Evolutionary conservation across 306 rosid species (phyloP).

Genomic region (Begonia peltatifolia): DNA sequence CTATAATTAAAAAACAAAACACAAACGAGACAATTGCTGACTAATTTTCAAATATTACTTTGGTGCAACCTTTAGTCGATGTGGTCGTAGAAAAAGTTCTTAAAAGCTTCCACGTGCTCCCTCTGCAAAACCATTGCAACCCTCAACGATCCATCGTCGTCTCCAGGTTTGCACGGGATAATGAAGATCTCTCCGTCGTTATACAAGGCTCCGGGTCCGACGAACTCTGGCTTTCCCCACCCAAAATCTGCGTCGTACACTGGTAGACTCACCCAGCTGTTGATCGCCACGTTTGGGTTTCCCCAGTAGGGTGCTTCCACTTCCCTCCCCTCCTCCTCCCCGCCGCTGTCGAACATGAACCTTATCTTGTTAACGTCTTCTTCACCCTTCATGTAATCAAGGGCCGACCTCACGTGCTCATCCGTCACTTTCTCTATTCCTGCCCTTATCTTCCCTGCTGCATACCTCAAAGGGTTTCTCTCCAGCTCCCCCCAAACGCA

Average conservation of each 20-base stretch:
- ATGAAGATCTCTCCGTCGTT: constrained; percentile 34
- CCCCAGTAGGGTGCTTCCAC: constrained; percentile 22
- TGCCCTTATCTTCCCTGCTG: constrained; percentile 33
- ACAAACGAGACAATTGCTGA: too few relatives aligned
- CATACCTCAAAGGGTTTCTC: constrained; percentile 36
- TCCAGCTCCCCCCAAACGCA: constrained; percentile 33
- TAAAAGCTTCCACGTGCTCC: constrained; percentile 36
- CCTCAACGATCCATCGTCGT: constrained; percentile 31
- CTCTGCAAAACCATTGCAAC: constrained; percentile 33
- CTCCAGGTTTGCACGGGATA: constrained; percentile 13
- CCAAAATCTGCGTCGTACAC: constrained; percentile 49
- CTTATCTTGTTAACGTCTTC: constrained; percentile 14
- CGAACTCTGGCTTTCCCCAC: constrained; percentile 40
- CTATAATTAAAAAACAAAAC: too few relatives aligned
- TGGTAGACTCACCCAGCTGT: constrained; percentile 45
- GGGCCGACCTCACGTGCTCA: constrained; percentile 22
- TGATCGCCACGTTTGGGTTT: constrained; percentile 33
- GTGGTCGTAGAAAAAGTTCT: constrained; percentile 25
- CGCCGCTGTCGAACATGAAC: too few relatives aligned
- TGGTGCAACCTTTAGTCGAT: too few relatives aligned
- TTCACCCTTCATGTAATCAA: constrained; percentile 30
- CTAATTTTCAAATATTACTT: too few relatives aligned
- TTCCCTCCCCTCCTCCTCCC: too few relatives aligned
- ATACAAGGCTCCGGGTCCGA: constrained; percentile 32
- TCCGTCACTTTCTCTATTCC: constrained; percentile 33